These are phyloP conservation scores for Syzygium grande DNA, from an alignment of 345 rosid genomes.

Conservation along the genomic window DNA sequence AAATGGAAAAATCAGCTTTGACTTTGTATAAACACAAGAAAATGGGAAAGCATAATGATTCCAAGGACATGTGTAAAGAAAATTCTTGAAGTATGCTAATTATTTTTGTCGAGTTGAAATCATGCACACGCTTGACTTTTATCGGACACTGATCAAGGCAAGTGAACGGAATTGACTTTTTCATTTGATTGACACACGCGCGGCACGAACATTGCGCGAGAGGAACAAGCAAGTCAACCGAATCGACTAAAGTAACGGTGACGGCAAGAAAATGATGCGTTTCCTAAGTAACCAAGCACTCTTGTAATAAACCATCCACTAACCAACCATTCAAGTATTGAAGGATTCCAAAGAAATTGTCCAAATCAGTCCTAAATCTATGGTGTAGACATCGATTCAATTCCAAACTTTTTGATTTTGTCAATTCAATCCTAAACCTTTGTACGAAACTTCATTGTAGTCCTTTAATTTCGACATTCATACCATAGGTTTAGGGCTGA, in stretches of 20 bases:
- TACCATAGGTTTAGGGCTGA: neutral
- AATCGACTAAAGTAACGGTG: neutral
- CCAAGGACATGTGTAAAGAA: neutral
- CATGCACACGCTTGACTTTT: neutral
- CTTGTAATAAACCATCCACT: neutral
- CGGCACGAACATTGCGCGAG: neutral
- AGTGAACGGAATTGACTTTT: neutral
- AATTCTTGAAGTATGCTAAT: neutral
- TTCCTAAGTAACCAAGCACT: neutral
- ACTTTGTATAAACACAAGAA: neutral
- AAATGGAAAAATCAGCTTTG: neutral
- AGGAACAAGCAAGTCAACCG: neutral
- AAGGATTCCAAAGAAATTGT: neutral
- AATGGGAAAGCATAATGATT: neutral
- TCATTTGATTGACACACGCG: neutral
- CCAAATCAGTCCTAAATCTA: no score
- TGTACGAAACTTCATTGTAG: accelerated
- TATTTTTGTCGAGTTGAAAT: neutral
- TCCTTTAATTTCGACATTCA: neutral
- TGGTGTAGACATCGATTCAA: neutral
- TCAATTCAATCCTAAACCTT: neutral
- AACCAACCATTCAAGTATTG: neutral
- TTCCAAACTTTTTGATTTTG: neutral
- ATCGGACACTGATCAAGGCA: neutral
- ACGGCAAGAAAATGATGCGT: neutral